Base-by-base conservation (phyloP, 1,284 basidiomycete genomes). In the Ustilago xerochloae region DNA sequence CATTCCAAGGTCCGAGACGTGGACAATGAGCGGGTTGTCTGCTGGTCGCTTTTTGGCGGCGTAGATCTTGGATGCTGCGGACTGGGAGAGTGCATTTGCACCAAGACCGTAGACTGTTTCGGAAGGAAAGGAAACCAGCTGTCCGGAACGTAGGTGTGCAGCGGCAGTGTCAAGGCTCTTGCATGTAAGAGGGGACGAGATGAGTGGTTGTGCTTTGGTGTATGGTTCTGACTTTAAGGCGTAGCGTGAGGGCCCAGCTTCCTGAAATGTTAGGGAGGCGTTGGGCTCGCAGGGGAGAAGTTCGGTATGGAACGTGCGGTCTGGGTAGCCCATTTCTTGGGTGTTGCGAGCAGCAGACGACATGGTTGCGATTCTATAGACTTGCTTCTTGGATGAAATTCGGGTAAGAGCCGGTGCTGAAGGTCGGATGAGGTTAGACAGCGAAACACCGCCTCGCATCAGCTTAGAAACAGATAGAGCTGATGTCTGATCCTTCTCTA, bases 61-160 rank as follows among this genome's bases (percentile, higher is more conserved):
- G 85, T 95, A 99, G 78, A 99, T 96, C 8, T 94, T 94, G 18
- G 85, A 80, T 0, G 89, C 79, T 63, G 90, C 86, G 4, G 56
- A 52, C 28, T 79, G 53, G 35, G 85, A 81, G 38, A 95, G 86
- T 0, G 95, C 94, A 36, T 91, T 87, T 0, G 93, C 97, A 22
- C 93, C 97, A 4, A 99, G 89, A 1, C 97, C 97, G 84, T 99
- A 99, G 22, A 99, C 97, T 0, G 97, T 99, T 86, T 99, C 97
- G 29, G 97, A 98, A 0, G 97, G 96, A 80, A 99, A 94, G 0
- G 91, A 94, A 39, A 99, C 93, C 15, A 86, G 82, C 32, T 83
- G 63, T 2, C 80, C 75, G 0, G 50, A 24, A 12, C 47, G 65
- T 2, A 86, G 74, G 20, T 81, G 71, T 10, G 50, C 33, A 2